Evolutionary conservation across 805 yeast species (phyloP), one percentile per base, ranked within the genome.

Genomic region (Kodamaea leandrae): DNA sequence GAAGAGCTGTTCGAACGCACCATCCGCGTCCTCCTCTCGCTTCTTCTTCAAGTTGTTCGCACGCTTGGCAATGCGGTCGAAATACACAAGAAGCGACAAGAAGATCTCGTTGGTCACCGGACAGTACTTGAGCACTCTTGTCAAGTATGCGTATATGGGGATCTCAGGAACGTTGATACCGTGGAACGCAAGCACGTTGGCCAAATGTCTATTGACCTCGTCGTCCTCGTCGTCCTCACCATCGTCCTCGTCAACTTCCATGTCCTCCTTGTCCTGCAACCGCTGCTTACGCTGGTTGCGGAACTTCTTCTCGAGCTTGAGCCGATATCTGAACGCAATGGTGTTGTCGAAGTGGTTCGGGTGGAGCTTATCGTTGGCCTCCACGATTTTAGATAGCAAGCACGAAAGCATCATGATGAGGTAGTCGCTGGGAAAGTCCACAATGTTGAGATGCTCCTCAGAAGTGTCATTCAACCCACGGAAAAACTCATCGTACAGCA

Each of bases 81-180:
- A 89, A 61, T 93, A 93, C 21, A 93, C 97, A 53, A 93, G 71
- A 25, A 93, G 66, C 27, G 96, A 83, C 36, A 93, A 67, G 61
- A 90, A 93, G 24, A 93, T 98, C 60, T 93, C 98, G 63, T 91
- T 91, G 2, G 99, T 90, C n/a, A 93, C 93, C 0, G 99, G 98
- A 61, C 99, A 93, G 65, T 93, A 93, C 63, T 91, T 91, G 59
- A 91, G 77, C 20, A 93, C 91, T 57, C 99, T 80, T 32, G 87
- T 77, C 45, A 93, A 72, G 59, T 93, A 93, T 15, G 95, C 93
- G 54, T 88, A 89, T 36, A 93, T 74, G 9, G 90, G 79, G 40
- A 93, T 93, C n/a, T 95, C 96, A 1, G 99, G 99, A 7, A 93
- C 83, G 57, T 91, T 95, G 44, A 95, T 82, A 13, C 99, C 99